These are phyloP conservation scores for Chytriomyces sp. DNA, from an alignment of 192 early-diverging fungal genomes.

Conservation along the genomic window DNA sequence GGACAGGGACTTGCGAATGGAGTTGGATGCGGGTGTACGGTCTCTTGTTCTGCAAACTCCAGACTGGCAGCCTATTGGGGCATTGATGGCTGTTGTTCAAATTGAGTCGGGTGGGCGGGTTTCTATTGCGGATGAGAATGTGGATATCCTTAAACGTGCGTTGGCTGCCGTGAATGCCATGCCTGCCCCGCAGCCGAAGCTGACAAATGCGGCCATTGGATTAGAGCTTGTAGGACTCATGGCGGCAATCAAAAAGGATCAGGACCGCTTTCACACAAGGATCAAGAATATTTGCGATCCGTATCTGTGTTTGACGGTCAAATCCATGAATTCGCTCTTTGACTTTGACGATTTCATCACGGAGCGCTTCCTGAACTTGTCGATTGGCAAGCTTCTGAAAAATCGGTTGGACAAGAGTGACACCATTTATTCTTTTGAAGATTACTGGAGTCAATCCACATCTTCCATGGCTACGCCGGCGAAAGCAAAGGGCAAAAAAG, in stretches of 20 bases:
- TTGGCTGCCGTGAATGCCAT: background rate
- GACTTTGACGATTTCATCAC: constrained; percentile 12
- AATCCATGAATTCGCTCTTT: constrained; percentile 12
- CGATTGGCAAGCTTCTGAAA: constrained; percentile 14
- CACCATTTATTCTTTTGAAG: constrained; percentile 2
- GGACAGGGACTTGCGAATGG: background rate
- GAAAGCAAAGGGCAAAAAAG: constrained; percentile 4
- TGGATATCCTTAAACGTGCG: background rate
- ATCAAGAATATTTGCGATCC: constrained; percentile 20
- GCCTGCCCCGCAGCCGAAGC: background rate
- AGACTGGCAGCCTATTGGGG: background rate
- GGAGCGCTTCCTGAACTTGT: background rate
- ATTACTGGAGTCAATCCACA: constrained; percentile 1
- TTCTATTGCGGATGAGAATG: background rate
- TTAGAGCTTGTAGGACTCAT: background rate
- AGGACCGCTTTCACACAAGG: background rate
- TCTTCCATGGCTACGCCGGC: background rate
- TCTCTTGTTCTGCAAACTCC: background rate
- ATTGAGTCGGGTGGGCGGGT: constrained; percentile 10
- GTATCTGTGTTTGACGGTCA: constrained; percentile 4
- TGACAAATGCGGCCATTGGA: background rate
- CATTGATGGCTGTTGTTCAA: background rate
- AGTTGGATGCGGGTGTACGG: background rate
- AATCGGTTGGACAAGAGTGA: background rate
- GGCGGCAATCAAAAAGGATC: background rate